Evolutionary conservation across 306 rosid species (phyloP).

Genomic region (Cicer arietinum): DNA sequence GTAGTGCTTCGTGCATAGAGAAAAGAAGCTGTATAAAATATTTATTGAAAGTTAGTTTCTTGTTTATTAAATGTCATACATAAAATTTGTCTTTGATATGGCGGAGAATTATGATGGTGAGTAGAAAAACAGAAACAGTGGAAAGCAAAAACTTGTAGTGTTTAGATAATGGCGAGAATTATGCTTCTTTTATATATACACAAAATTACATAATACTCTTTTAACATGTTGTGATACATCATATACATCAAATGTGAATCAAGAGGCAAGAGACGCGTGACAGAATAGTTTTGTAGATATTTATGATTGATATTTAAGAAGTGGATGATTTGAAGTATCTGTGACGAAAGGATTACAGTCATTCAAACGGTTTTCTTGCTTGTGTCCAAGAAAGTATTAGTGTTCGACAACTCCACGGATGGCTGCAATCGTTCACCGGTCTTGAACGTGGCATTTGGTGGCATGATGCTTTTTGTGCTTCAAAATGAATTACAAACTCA

Average conservation of each 20-base stretch:
- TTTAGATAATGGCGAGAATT: neutral
- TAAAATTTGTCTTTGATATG: neutral
- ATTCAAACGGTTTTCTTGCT: neutral
- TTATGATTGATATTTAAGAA: neutral
- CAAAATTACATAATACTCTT: neutral
- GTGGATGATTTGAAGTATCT: neutral
- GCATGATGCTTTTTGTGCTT: neutral
- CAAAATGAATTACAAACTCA: neutral
- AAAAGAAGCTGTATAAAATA: conserved; percentile 22
- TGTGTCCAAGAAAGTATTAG: neutral
- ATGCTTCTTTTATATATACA: neutral
- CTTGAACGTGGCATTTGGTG: neutral
- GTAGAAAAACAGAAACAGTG: neutral
- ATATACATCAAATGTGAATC: neutral
- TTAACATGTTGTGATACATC: neutral
- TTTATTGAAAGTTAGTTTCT: conserved; percentile 15
- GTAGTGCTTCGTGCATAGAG: conserved; percentile 19
- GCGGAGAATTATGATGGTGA: conserved; percentile 29
- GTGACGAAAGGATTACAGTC: neutral
- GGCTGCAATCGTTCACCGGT: neutral
- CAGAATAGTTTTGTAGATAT: neutral
- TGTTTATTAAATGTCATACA: conserved; percentile 6
- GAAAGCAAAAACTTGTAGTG: conserved; percentile 3
- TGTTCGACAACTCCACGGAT: neutral
- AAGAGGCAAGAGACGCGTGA: neutral